Base-by-base conservation (phyloP, 225 moss, liverwort and hornwort genomes). In the Physcomitrellopsis africana region DNA sequence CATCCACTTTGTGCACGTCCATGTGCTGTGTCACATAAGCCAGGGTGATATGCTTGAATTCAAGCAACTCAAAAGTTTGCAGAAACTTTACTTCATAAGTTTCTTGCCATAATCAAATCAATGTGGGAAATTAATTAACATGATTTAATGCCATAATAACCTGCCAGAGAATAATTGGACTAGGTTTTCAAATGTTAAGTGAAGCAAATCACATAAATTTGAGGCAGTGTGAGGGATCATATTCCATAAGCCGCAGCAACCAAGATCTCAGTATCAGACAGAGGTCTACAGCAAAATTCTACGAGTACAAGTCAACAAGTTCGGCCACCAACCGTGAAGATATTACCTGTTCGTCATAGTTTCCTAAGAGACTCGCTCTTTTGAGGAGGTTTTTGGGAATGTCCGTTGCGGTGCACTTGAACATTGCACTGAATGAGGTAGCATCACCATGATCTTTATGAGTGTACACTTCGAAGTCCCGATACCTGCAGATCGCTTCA, bases 311-410 rank as follows among this genome's bases (percentile, higher is more conserved):
- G 57, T 11, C 17, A 55, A 71, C 63, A 63, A 23, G 18, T 58
- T 68, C 27, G 37, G 73, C 24, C 51, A 67, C 48, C 20, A 59
- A 22, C 53, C 56, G 32, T 48, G 12, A 63, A 72, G 37, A 44
- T 3, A n/a, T 42, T 65, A 81, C 81, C 83, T 72, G 75, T 17
- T 81, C 78, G 61, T 75, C 74, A 27, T 63, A 60, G 76, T 77
- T 64, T 42, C 75, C 72, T 17, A 53, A 76, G 42, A 74, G 37
- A 74, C 57, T 70, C 11, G 81, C 84, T 67, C 79, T 73, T 70
- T 76, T 84, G 23, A 81, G 73, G 24, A 87, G 70, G 16, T 70
- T 55, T 70, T 70, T 84, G 10, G 84, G 81, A 55, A 73, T 84
- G 45, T 84, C 81, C 47, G 58, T 73, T 58, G 58, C 76, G 6